Conservation (phyloP, 306 rosid species). For the Cucurbita maxima region DNA sequence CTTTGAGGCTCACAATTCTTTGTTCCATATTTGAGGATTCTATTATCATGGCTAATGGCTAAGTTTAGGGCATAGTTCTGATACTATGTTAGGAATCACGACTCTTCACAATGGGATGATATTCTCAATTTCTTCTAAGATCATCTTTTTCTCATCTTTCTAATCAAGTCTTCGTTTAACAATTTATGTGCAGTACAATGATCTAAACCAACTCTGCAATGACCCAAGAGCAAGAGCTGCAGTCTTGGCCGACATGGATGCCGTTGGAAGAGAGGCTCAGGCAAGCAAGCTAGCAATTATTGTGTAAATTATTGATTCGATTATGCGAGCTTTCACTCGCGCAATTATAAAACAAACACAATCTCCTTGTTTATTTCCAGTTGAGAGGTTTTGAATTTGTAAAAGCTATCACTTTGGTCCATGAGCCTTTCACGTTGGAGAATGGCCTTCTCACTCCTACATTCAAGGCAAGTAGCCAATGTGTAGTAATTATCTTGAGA, state of each 20-base stretch:
- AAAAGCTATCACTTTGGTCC: slow-evolving; percentile 60
- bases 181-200: slow-evolving; percentile 37
- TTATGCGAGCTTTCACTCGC: not conserved
- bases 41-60: too few species aligned
- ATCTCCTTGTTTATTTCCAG: slow-evolving; percentile 25
- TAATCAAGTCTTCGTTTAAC: slow-evolving; percentile 7
- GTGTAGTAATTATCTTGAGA: not conserved
- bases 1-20: too few species aligned
- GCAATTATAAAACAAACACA: not conserved
- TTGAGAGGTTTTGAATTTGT: slow-evolving; percentile 91
- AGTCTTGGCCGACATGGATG: slow-evolving; percentile 85
- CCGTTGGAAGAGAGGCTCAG: slow-evolving; percentile 73
- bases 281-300: slow-evolving; percentile 21
- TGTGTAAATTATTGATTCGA: not conserved
- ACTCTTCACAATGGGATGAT: too few species aligned
- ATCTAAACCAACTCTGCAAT: slow-evolving; percentile 56
- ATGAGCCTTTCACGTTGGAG: slow-evolving; percentile 73
- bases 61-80: too few species aligned
- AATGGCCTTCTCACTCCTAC: slow-evolving; percentile 90
- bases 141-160: not conserved
- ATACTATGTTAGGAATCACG: too few species aligned
- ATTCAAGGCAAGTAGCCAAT: slow-evolving; percentile 51
- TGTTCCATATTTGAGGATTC: too few species aligned
- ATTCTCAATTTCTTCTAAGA: not conserved
- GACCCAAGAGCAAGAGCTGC: slow-evolving; percentile 71